phyloP scores from a whole-genome alignment of 78 protist species.

The Protostelium mycophagum region DNA sequence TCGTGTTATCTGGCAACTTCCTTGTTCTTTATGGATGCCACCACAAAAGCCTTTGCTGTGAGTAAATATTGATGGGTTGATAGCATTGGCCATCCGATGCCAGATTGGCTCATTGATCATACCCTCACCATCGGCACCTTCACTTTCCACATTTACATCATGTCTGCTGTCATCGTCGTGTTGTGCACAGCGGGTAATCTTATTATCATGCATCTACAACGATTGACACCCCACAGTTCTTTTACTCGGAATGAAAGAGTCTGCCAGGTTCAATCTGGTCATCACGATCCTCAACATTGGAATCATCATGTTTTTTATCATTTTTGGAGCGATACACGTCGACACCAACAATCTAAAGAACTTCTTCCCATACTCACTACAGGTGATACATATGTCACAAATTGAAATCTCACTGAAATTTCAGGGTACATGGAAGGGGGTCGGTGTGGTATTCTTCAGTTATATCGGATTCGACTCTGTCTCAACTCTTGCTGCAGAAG shows the following conservation, averaged over 20 bases:
- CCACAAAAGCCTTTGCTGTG: too few species aligned
- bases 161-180: neutral
- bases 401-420: neutral
- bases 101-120: neutral
- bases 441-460: slow-evolving; percentile 58
- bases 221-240: slow-evolving; percentile 2
- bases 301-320: slow-evolving; percentile 41
- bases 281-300: slow-evolving; percentile 34
- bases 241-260: slow-evolving; percentile 49
- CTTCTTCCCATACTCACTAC: slow-evolving; percentile 61
- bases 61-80: too few species aligned
- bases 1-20: neutral
- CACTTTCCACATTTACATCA: neutral
- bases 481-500: slow-evolving; percentile 55
- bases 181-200: neutral
- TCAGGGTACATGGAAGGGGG: slow-evolving; percentile 40
- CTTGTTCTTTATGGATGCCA: too few species aligned
- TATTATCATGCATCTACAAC: neutral
- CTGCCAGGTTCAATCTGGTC: slow-evolving; percentile 22
- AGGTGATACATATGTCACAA: neutral
- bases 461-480: slow-evolving; percentile 75
- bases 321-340: slow-evolving; percentile 31
- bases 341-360: slow-evolving; percentile 30
- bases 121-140: neutral
- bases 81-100: too few species aligned